phyloP scores from a whole-genome alignment of 192 early-diverging fungal genomes.

The Entophlyctis luteolus region DNA sequence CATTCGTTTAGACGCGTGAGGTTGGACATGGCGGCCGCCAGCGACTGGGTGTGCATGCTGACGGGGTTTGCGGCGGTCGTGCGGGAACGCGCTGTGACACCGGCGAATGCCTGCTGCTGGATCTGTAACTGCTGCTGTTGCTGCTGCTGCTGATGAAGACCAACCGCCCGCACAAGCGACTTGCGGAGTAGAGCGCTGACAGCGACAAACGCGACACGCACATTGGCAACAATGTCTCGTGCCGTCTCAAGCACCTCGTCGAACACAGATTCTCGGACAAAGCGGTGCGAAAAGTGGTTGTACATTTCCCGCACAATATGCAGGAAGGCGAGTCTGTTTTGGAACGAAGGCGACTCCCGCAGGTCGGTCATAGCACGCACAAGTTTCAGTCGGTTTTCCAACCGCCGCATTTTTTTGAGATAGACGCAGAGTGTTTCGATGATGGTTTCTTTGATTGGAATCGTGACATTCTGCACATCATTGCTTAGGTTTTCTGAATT shows the following conservation, averaged over 20 bases:
- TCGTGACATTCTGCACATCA: conserved; percentile 35
- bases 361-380: conserved; percentile 41
- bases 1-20: conserved; percentile 17
- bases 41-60: neutral
- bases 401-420: conserved; percentile 27
- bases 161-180: conserved; percentile 16
- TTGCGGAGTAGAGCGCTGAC: conserved; percentile 31
- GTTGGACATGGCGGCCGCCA: neutral
- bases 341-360: conserved; percentile 33
- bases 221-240: conserved; percentile 44
- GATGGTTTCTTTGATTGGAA: conserved; percentile 43
- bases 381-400: conserved; percentile 40
- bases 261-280: conserved; percentile 40
- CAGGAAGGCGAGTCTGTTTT: conserved; percentile 39
- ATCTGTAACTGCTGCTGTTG: neutral
- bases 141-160: neutral
- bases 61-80: neutral
- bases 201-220: conserved; percentile 31
- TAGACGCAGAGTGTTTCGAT: conserved; percentile 36
- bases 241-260: conserved; percentile 30
- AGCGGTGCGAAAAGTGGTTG: conserved; percentile 36
- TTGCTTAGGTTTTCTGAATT: neutral
- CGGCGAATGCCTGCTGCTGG: neutral
- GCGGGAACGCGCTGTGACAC: neutral
- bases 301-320: conserved; percentile 29